These are phyloP conservation scores for Tolypocladium nubicola DNA, from an alignment of 2,329 filamentous ascomycete species.

Conservation along the genomic window DNA sequence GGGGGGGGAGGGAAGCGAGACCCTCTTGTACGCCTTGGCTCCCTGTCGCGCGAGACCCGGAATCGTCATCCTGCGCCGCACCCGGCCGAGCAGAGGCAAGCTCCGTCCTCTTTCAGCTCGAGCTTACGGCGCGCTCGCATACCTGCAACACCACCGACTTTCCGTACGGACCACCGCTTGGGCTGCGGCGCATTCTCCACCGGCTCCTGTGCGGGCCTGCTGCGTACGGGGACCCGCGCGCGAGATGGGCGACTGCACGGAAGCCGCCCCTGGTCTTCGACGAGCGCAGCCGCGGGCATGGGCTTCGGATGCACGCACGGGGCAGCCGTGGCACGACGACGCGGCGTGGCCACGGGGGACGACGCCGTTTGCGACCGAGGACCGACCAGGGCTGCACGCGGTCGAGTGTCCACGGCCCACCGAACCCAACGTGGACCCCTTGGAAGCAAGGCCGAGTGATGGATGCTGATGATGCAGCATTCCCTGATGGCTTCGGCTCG, in stretches of 20 bases:
- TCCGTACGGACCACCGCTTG: neutral
- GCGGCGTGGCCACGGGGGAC: neutral
- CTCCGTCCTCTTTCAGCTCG: neutral
- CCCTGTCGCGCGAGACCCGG: neutral
- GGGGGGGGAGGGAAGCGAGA: neutral
- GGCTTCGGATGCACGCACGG: neutral
- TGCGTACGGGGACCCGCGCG: no score
- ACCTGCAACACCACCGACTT: no score
- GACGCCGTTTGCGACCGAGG: neutral
- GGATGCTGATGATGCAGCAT: no score
- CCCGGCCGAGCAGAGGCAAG: neutral
- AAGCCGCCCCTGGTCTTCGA: neutral
- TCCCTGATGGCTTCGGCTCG: neutral
- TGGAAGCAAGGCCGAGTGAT: neutral
- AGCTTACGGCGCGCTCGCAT: neutral
- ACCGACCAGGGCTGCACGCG: neutral
- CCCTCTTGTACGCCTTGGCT: constrained; percentile 7
- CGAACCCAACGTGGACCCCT: constrained; percentile 1
- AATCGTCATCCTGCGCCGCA: constrained; percentile 3
- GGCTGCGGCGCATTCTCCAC: neutral
- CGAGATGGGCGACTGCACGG: no score
- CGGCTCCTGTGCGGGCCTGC: neutral
- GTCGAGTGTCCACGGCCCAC: neutral
- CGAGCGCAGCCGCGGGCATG: neutral
- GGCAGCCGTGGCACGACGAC: neutral